Evolutionary conservation across 2,329 filamentous ascomycete species (phyloP).

Genomic region (Cryphonectria parasitica): DNA sequence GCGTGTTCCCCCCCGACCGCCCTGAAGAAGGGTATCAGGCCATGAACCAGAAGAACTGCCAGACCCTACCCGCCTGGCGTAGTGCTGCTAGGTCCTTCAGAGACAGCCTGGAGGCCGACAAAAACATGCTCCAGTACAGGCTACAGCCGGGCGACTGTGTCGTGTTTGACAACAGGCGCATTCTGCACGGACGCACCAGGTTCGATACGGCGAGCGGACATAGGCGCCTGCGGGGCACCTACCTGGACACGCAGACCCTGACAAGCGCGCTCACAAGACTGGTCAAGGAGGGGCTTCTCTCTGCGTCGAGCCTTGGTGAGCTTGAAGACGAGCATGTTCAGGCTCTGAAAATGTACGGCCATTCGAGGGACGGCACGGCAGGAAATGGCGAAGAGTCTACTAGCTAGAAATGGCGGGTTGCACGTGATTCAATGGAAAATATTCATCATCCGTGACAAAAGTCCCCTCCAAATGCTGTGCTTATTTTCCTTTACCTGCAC

Average conservation of each 20-base stretch:
- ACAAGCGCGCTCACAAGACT: constrained; percentile 32
- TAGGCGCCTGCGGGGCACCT: constrained; percentile 84
- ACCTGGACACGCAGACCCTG: constrained; percentile 60
- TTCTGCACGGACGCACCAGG: constrained; percentile 80
- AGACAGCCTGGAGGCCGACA: constrained; percentile 56
- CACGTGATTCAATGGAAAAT: not conserved
- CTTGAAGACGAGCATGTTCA: not conserved
- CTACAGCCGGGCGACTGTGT: constrained; percentile 84
- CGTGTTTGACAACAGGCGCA: constrained; percentile 85
- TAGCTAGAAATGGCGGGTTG: not conserved
- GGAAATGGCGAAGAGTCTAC: not conserved
- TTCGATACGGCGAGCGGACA: constrained; percentile 72
- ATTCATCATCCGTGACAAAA: not conserved
- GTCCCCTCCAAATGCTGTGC: not conserved
- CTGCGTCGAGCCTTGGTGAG: not conserved
- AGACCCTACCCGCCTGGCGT: constrained; percentile 45
- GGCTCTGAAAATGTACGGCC: not conserved
- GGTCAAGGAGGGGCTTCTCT: not conserved
- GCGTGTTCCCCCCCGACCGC: constrained; percentile 18
- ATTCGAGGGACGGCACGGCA: not conserved
- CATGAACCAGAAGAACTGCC: not conserved
- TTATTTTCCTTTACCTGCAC: not conserved
- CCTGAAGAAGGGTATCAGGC: not conserved
- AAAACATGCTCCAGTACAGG: constrained; percentile 70
- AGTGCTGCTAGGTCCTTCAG: constrained; percentile 60